Percentiles rank a stretch among this genome's conserved stretches.
These are phyloP conservation scores for Pyrrhoderma lamaoense DNA, from an alignment of 1,284 basidiomycete species.

Conservation along the genomic window DNA sequence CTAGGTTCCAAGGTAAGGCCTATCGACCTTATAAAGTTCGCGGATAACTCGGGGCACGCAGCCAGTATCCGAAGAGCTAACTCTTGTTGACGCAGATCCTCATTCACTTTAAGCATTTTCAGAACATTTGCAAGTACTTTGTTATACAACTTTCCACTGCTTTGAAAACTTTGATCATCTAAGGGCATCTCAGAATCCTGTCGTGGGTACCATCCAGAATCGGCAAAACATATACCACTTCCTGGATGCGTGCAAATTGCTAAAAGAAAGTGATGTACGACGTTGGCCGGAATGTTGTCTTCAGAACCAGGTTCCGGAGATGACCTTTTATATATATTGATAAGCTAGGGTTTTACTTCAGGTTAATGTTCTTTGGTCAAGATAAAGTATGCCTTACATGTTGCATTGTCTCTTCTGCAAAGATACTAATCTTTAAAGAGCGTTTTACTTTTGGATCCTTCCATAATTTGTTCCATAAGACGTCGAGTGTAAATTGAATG, in stretches of 20 bases:
- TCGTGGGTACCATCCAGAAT: constrained; percentile 87
- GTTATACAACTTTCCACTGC: constrained; percentile 64
- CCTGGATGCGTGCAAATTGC: constrained; percentile 83
- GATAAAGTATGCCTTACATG: constrained; percentile 38
- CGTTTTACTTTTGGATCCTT: constrained; percentile 60
- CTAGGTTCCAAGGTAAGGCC: constrained; percentile 80
- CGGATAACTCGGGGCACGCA: constrained; percentile 82
- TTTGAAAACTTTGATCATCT: constrained; percentile 32
- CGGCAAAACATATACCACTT: constrained; percentile 80
- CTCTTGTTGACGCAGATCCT: constrained; percentile 82
- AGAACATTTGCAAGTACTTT: constrained; percentile 77
- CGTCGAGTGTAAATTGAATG: constrained; percentile 51
- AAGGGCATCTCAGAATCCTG: constrained; percentile 24
- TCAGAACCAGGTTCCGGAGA: constrained; percentile 46
- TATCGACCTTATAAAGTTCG: constrained; percentile 70
- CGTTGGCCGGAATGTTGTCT: constrained; percentile 58
- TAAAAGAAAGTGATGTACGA: constrained; percentile 83
- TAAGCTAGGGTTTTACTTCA: constrained; percentile 37
- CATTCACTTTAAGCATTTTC: constrained; percentile 68
- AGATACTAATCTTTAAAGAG: constrained; percentile 59
- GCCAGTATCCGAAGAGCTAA: constrained; percentile 71
- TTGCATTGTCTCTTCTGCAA: constrained; percentile 53
- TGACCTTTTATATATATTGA: constrained; percentile 60
- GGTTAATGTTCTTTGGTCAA: constrained; percentile 3
- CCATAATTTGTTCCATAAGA: constrained; percentile 65